Percentiles rank a stretch among this genome's conserved stretches.
phyloP scores from a whole-genome alignment of 2,329 filamentous ascomycete species.

The Escovopsis weberi region DNA sequence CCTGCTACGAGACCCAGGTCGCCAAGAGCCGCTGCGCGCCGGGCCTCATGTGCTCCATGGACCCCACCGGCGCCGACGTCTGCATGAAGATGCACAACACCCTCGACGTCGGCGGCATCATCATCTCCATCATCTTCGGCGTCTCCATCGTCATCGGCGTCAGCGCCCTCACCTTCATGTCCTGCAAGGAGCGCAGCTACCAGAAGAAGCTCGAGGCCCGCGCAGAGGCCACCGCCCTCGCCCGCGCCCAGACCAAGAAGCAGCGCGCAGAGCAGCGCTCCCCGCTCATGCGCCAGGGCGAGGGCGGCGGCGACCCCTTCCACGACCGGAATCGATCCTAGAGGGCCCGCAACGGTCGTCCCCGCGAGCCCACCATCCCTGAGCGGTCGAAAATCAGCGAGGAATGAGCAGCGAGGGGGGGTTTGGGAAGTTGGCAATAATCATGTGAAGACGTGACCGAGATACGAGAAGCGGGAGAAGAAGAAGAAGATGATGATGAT shows the following conservation, averaged over 20 bases:
- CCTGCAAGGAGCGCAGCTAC: conserved; percentile 33
- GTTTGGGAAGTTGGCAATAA: too few species aligned
- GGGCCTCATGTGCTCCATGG: conserved; percentile 29
- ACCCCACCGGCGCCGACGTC: conserved; percentile 20
- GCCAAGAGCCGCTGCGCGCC: conserved; percentile 25
- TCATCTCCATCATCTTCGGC: conserved; percentile 34
- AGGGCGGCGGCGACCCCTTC: conserved; percentile 21
- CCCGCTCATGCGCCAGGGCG: conserved; percentile 22
- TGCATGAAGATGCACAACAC: conserved; percentile 26
- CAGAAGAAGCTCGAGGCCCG: conserved; percentile 29
- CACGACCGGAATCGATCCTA: conserved; percentile 21
- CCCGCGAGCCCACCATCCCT: conserved; percentile 3
- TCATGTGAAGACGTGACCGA: too few species aligned
- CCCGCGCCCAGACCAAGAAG: conserved; percentile 32
- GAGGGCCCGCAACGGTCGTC: conserved; percentile 5
- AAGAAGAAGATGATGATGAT: too few species aligned
- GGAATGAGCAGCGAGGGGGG: too few species aligned
- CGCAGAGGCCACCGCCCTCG: conserved; percentile 35
- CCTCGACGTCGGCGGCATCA: conserved; percentile 29
- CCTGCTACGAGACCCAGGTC: conserved; percentile 25
- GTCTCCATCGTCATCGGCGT: conserved; percentile 23
- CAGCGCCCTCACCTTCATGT: conserved; percentile 31
- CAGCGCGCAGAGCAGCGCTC: conserved; percentile 20
- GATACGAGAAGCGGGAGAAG: too few species aligned
- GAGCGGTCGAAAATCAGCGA: conserved; percentile 1